These are phyloP conservation scores for Daldinia concentrica DNA, from an alignment of 495 filamentous ascomycete species.

Conservation along the genomic window DNA sequence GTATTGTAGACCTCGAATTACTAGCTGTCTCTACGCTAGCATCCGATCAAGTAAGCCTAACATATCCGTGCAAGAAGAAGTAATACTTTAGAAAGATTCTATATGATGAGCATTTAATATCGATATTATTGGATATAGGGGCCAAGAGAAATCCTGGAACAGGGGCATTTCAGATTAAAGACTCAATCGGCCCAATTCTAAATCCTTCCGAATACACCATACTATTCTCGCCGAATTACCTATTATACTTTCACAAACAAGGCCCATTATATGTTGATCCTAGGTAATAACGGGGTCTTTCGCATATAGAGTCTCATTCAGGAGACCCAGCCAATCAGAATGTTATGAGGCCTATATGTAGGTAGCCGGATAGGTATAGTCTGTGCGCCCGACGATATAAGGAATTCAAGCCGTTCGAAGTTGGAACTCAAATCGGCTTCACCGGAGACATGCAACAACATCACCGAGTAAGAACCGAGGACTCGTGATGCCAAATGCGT, in stretches of 20 bases:
- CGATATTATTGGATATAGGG: no score
- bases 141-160: no score
- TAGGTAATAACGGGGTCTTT: not conserved
- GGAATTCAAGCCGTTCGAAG: not conserved
- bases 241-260: not conserved
- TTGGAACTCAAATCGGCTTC: not conserved
- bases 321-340: not conserved
- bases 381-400: slow-evolving; percentile 4
- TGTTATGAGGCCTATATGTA: not conserved
- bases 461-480: not conserved
- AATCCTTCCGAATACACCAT: no score
- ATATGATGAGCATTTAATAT: no score
- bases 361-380: not conserved
- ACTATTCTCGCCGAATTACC: no score
- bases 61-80: no score
- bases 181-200: no score
- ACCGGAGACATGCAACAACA: not conserved
- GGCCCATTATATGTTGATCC: not conserved
- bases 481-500: not conserved
- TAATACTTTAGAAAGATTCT: no score
- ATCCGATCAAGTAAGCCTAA: no score
- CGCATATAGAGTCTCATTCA: not conserved
- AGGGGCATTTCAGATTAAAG: no score
- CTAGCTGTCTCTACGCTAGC: no score
- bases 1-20: no score